A percentile compares a stretch with the other conserved stretches of the same genome.
Evolutionary conservation across 1,284 basidiomycete species (phyloP).

Genomic region (Ustilago hordei): DNA sequence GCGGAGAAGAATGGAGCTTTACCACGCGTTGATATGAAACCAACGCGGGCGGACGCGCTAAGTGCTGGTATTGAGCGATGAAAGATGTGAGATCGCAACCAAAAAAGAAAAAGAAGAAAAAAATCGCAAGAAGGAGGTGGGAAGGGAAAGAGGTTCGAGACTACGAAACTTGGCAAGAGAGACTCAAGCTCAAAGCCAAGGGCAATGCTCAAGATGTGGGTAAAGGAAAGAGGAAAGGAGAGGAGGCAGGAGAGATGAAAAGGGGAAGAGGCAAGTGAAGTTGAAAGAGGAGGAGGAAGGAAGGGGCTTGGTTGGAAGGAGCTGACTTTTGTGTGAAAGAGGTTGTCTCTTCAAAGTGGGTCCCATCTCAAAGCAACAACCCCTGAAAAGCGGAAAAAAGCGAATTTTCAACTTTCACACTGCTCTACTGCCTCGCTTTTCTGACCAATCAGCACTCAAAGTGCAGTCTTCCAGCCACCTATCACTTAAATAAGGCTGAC

Average conservation of each 20-base stretch:
- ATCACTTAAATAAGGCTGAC: neutral
- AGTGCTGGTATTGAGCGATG: neutral
- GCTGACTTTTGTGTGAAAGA: constrained; percentile 1
- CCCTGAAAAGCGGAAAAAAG: neutral
- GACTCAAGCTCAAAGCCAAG: neutral
- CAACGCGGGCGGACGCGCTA: constrained; percentile 15
- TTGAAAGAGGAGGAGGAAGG: neutral
- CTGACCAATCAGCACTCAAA: constrained; percentile 1
- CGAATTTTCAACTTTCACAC: neutral
- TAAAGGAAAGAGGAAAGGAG: neutral
- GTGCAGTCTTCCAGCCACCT: neutral
- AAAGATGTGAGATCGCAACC: constrained; percentile 1
- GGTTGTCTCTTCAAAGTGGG: constrained; percentile 1
- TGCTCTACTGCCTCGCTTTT: constrained; percentile 16
- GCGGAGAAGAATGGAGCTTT: neutral
- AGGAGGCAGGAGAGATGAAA: neutral
- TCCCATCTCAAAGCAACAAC: neutral
- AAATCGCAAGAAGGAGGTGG: neutral
- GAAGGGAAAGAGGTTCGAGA: neutral
- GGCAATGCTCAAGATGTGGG: neutral
- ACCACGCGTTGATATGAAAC: constrained; percentile 4
- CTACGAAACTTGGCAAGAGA: neutral
- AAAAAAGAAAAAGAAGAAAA: neutral
- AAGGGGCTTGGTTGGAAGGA: neutral
- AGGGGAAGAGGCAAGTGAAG: neutral